Evolutionary conservation across 306 rosid genomes (phyloP).

Genomic region (Dalbergia oliveri): DNA sequence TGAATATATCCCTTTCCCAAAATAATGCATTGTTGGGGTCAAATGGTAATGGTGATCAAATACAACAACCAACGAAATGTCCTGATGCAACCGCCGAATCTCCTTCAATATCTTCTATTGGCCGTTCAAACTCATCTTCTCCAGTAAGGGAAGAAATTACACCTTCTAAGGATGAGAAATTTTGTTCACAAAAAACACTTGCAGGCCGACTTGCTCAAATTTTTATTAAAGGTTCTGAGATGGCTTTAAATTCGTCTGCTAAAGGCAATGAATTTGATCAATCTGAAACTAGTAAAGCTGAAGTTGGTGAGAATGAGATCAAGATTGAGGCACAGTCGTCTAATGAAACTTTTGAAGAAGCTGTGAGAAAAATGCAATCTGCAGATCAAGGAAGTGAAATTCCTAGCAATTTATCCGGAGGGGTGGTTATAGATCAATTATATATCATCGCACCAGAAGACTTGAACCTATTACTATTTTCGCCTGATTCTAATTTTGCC

Average conservation of each 20-base stretch:
- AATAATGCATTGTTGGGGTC: conserved; percentile 54
- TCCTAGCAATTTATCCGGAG: conserved; percentile 84
- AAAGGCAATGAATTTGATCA: conserved; percentile 64
- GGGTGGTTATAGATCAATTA: conserved; percentile 81
- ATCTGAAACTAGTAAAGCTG: conserved; percentile 56
- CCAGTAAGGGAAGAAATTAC: conserved; percentile 67
- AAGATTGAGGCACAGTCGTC: conserved; percentile 68
- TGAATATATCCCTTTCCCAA: conserved; percentile 56
- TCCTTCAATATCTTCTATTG: conserved; percentile 37
- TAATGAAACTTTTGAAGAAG: conserved; percentile 70
- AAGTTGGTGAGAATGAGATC: conserved; percentile 54
- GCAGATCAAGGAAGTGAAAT: conserved; percentile 72
- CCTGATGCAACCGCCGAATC: conserved; percentile 38
- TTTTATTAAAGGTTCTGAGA: conserved; percentile 67
- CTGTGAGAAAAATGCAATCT: conserved; percentile 61
- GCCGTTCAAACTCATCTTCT: conserved; percentile 58
- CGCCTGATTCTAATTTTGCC: conserved; percentile 66
- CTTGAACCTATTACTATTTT: conserved; percentile 73
- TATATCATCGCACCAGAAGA: conserved; percentile 73
- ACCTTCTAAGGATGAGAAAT: conserved; percentile 67
- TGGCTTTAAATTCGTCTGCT: conserved; percentile 47
- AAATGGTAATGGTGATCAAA: conserved; percentile 44
- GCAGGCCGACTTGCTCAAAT: conserved; percentile 82
- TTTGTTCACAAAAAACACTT: conserved; percentile 62
- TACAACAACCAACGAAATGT: conserved; percentile 26